Evolutionary conservation across 192 early-diverging fungal species (phyloP).

Genomic region (Dimargaris cristalligena): DNA sequence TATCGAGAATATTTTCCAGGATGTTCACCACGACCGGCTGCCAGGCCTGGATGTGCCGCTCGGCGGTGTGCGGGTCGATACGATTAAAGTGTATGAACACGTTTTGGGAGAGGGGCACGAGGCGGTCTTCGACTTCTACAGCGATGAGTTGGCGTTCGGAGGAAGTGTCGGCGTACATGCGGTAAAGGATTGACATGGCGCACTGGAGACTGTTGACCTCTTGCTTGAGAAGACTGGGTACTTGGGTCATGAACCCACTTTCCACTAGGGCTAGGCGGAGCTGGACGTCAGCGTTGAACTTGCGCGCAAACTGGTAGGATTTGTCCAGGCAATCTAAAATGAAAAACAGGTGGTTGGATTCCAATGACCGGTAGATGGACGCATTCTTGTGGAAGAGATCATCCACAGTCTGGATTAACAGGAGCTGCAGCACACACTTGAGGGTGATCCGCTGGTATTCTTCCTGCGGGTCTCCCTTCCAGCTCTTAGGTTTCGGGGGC

Average conservation of each 20-base stretch:
- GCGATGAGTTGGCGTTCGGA: constrained; percentile 29
- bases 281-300: constrained; percentile 61
- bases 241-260: constrained; percentile 72
- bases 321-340: constrained; percentile 65
- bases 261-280: constrained; percentile 64
- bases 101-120: constrained; percentile 30
- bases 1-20: constrained; percentile 41
- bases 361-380: constrained; percentile 37
- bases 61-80: constrained; percentile 11
- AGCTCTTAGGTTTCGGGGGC: constrained; percentile 15
- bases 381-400: constrained; percentile 44
- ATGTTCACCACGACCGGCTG: constrained; percentile 55
- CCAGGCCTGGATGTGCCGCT: constrained; percentile 45
- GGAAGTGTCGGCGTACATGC: constrained; percentile 38
- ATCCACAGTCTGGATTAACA: constrained; percentile 77
- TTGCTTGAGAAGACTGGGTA: constrained; percentile 83
- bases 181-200: constrained; percentile 52
- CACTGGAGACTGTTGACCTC: constrained; percentile 61
- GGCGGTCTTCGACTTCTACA: constrained; percentile 42
- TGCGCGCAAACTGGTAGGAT: constrained; percentile 59
- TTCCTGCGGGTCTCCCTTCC: constrained; percentile 34
- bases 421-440: constrained; percentile 76
- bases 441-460: constrained; percentile 74
- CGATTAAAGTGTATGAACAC: constrained; percentile 14
- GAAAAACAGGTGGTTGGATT: constrained; percentile 45